A percentile compares a stretch with the other conserved stretches of the same genome.
Conservation (phyloP, 345 rosid genomes). For the Euphorbia pulcherrima region DNA sequence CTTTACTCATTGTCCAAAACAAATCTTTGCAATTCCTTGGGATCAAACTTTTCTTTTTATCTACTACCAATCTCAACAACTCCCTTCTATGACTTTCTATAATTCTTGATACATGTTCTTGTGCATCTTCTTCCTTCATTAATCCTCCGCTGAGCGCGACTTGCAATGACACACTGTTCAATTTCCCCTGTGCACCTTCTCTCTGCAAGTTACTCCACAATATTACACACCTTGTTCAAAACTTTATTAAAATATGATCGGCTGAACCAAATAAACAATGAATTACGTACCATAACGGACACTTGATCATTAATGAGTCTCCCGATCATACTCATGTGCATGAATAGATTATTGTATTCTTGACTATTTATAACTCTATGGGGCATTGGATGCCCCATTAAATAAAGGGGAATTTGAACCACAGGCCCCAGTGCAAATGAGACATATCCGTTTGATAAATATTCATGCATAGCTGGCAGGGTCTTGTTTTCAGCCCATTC, state of each 20-base stretch:
- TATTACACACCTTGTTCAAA: no score
- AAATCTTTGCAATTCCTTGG: slow-evolving; percentile 17
- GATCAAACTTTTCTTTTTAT: slow-evolving; percentile 8
- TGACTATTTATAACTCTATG: slow-evolving; percentile 2
- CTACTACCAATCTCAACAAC: slow-evolving; percentile 14
- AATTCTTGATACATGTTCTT: not conserved
- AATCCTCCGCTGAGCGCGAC: not conserved
- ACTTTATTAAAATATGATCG: not conserved
- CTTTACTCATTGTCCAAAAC: slow-evolving; percentile 6
- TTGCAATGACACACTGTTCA: slow-evolving; percentile 9
- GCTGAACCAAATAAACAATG: no score
- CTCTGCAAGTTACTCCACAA: slow-evolving; percentile 1
- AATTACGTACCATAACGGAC: slow-evolving; percentile 1
- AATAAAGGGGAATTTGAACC: slow-evolving; percentile 10
- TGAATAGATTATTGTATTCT: slow-evolving; percentile 19
- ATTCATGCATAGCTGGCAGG: slow-evolving; percentile 17
- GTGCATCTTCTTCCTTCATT: slow-evolving; percentile 9
- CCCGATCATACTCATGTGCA: slow-evolving; percentile 13
- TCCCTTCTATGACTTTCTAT: slow-evolving; percentile 15
- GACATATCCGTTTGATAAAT: slow-evolving; percentile 15
- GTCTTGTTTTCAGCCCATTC: slow-evolving; percentile 9
- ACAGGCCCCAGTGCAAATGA: slow-evolving; percentile 20
- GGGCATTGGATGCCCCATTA: slow-evolving; percentile 9
- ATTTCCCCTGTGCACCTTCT: slow-evolving; percentile 17
- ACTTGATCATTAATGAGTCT: slow-evolving; percentile 17